Evolutionary conservation across 306 rosid species (phyloP), one percentile per base, ranked within the genome.

Genomic region (Amphicarpaea edgeworthii): DNA sequence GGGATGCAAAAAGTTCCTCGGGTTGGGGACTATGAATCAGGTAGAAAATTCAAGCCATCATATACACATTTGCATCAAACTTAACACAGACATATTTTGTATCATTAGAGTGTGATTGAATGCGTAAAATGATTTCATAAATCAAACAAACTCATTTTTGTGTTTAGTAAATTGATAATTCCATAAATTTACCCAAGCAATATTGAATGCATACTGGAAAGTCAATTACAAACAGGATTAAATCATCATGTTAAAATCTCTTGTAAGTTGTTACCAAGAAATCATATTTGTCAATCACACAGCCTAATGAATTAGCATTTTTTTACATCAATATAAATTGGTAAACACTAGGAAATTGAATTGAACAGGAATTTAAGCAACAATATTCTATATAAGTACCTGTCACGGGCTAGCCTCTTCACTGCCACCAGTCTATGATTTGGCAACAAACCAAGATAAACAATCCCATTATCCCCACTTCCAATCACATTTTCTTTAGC

Each of bases 391-490:
- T 10, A 20, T 20, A 12, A 16, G 24, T 73, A 91, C 93, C 97
- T 91, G 79, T 72, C 42, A 54, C 60, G 68, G 12, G 63, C 71
- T 3, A 91, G 72, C 69, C 58, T 83, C 85, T 89, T 91, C 68
- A 87, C 87, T 5, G 82, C 83, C 23, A 89, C 92, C 8, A 79
- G 68, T 4, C 75, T 62, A 70, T 70, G 65, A 68, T 86, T 87
- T 1, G 42, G 53, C 83, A 91, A 82, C 54, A 76, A 68, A 24
- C 89, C 97, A 8, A 28, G 84, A 86, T 86, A 91, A 72, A 86
- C 88, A 19, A 65, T 51, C 0, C 87, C 89, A 70, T 37, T 68
- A 50, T 74, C 85, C 8, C 86, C 93, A 42, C 41, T 81, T 5
- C 84, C 85, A 70, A 87, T 79, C 60, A 84, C 62, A 77, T 86